Conservation (phyloP, 768 basidiomycete genomes). For the Candolleomyces aberdarensis region DNA sequence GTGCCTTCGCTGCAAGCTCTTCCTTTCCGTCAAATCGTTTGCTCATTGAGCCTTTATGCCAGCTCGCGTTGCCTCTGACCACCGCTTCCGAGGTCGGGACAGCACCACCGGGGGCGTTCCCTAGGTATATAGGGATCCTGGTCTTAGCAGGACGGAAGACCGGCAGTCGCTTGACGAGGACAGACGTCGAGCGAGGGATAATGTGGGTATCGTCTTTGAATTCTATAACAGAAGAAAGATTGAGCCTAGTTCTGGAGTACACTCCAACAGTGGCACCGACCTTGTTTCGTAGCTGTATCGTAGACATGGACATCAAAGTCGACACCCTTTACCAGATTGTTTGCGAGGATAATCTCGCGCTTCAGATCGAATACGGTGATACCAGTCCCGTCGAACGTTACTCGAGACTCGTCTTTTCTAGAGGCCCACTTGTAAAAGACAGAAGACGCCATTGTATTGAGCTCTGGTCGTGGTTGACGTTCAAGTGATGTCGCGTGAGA, state of each 20-base stretch:
- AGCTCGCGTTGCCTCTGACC: slow-evolving; percentile 38
- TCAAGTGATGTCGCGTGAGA: too few relatives aligned
- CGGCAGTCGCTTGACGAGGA: slow-evolving; percentile 89
- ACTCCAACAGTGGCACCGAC: slow-evolving; percentile 36
- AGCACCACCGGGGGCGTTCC: slow-evolving; percentile 34
- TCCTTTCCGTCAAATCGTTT: slow-evolving; percentile 90
- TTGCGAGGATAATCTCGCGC: slow-evolving; percentile 95
- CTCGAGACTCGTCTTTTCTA: slow-evolving; percentile 89
- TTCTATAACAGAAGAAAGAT: slow-evolving; percentile 45
- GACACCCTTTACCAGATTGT: slow-evolving; percentile 93
- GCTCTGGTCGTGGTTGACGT: slow-evolving; percentile 17
- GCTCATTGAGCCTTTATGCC: slow-evolving; percentile 78
- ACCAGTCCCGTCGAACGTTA: slow-evolving; percentile 97
- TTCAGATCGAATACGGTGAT: slow-evolving; percentile 99
- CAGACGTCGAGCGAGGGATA: slow-evolving; percentile 92
- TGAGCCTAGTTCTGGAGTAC: slow-evolving; percentile 6
- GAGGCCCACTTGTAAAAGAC: slow-evolving; percentile 99
- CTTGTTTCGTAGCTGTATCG: slow-evolving; percentile 86
- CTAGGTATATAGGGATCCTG: slow-evolving; percentile 74
- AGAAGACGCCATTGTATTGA: slow-evolving; percentile 73
- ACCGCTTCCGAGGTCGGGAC: slow-evolving; percentile 49
- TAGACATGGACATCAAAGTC: slow-evolving; percentile 94
- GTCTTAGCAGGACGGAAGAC: slow-evolving; percentile 79
- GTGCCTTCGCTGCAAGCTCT: slow-evolving; percentile 29
- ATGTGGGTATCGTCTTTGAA: slow-evolving; percentile 89